A percentile compares a stretch with the other conserved stretches of the same genome.
Evolutionary conservation across 225 moss, liverwort and hornwort species (phyloP).

Genomic region (Anthoceros angustus): DNA sequence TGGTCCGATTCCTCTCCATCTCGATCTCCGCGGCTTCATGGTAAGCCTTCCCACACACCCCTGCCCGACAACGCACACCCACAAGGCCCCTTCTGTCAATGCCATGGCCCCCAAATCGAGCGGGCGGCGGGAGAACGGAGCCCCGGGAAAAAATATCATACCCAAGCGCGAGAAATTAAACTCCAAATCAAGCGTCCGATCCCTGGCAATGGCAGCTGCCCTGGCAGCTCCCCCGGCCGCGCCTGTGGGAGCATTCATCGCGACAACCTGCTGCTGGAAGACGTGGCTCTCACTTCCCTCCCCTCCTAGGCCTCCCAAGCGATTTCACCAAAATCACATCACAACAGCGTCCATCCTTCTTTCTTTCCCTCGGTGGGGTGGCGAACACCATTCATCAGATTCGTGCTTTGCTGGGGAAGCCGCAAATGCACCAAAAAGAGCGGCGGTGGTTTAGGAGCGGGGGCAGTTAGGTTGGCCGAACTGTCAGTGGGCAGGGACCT

Average conservation of each 20-base stretch:
- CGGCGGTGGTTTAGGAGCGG: neutral
- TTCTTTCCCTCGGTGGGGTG: neutral
- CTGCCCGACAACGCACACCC: neutral
- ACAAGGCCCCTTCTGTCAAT: neutral
- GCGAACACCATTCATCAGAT: neutral
- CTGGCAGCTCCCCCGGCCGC: neutral
- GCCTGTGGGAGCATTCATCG: neutral
- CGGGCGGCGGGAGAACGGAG: neutral
- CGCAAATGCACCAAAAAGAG: neutral
- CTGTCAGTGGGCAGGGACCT: neutral
- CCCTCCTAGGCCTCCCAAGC: neutral
- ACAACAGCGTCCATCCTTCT: neutral
- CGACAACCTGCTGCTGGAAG: neutral
- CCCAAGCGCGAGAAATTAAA: neutral
- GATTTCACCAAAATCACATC: neutral
- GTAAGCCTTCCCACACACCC: neutral
- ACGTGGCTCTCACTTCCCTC: neutral
- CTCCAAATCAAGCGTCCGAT: neutral
- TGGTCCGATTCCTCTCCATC: conserved; percentile 3
- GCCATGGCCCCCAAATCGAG: neutral
- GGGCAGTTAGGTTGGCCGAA: neutral
- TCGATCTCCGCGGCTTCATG: conserved; percentile 3
- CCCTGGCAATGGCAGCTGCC: neutral
- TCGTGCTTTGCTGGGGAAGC: neutral
- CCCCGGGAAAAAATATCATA: neutral